A percentile compares a stretch with the other conserved stretches of the same genome.
These are phyloP conservation scores for Meripilus lineatus DNA, from an alignment of 1,284 basidiomycete genomes.

Conservation along the genomic window DNA sequence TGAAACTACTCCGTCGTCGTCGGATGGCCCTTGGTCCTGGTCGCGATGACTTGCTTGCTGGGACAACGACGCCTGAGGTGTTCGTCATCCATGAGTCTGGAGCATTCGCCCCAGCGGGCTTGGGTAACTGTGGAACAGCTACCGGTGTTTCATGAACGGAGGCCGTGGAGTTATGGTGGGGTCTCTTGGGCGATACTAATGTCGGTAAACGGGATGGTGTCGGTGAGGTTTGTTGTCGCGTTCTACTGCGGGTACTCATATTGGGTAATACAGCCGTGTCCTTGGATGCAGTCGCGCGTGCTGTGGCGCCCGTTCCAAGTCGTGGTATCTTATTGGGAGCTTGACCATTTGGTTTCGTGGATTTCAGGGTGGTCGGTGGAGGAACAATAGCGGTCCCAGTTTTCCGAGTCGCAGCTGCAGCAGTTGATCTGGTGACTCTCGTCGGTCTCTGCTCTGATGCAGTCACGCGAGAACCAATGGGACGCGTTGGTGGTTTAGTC, in stretches of 20 bases:
- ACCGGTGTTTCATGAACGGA: slow-evolving; percentile 50
- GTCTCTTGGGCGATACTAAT: slow-evolving; percentile 49
- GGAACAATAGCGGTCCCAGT: slow-evolving; percentile 26
- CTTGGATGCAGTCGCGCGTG: slow-evolving; percentile 35
- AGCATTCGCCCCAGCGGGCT: slow-evolving; percentile 24
- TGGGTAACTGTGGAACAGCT: slow-evolving; percentile 23
- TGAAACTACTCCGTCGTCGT: slow-evolving; percentile 76
- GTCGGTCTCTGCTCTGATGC: slow-evolving; percentile 65
- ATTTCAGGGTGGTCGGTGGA: slow-evolving; percentile 20
- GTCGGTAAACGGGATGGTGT: slow-evolving; percentile 73
- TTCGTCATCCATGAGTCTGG: slow-evolving; percentile 71
- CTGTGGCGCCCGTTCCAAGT: slow-evolving; percentile 50
- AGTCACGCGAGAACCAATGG: slow-evolving; percentile 40
- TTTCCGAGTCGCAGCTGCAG: slow-evolving; percentile 44
- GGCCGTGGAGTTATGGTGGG: slow-evolving; percentile 39
- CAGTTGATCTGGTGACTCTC: slow-evolving; percentile 71
- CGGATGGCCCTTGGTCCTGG: slow-evolving; percentile 67
- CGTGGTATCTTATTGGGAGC: slow-evolving; percentile 75
- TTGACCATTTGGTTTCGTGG: slow-evolving; percentile 32
- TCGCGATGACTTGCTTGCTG: slow-evolving; percentile 61
- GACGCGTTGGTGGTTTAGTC: slow-evolving; percentile 37
- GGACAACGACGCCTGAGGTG: slow-evolving; percentile 60
- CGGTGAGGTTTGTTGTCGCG: slow-evolving; percentile 46
- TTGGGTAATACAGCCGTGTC: slow-evolving; percentile 23
- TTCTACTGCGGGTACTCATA: slow-evolving; percentile 25